Evolutionary conservation across 2,329 filamentous ascomycete species (phyloP), one percentile per base, ranked within the genome.

Genomic region (Ascocoryne sarcoides): DNA sequence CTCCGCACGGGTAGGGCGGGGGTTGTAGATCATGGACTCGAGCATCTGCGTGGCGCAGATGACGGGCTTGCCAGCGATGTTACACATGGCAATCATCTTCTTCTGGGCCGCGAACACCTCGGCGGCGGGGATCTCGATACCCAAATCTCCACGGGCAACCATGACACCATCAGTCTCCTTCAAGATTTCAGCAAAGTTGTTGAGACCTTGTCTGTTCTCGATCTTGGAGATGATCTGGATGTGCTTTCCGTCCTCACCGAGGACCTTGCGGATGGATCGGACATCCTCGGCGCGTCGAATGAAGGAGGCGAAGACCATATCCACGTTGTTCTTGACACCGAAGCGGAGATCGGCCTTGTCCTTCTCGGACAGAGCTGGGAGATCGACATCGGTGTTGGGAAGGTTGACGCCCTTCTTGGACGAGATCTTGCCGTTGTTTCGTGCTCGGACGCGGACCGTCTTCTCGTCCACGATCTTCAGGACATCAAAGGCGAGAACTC

Each of bases 11-110:
- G 92, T 98, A 37, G 92, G 92, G 49, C 92, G 86, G 54, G 92
- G 92, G 75, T 98, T 98, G 77, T 95, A 95, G 67, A 95, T 98
- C 92, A 98, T 98, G 51, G 88, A 95, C 78, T 98, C 92, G 55
- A 98, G 79, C 92, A 98, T 98, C 75, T 98, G 92, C 30, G 92
- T 98, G 45, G 92, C 92, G 69, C 90, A 96, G 65, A 98, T 95
- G 65, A 90, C 89, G 54, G 92, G 92, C 78, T 98, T 98, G 68
- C 92, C 92, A 55, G 88, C 89, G 62, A 95, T 81, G 75, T 98
- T 98, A 80, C 92, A 98, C 82, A 96, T 96, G 69, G 92, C 89
- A 67, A 98, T 98, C 78, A 98, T 89, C 86, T 98, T 98, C 84
- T 98, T 98, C 76, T 98, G 92, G 42, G 92, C 92, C 55, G 94